Percentiles rank a stretch among this genome's conserved stretches.
Evolutionary conservation across 192 early-diverging fungal genomes (phyloP).

Genomic region (Geosiphon pyriformis): DNA sequence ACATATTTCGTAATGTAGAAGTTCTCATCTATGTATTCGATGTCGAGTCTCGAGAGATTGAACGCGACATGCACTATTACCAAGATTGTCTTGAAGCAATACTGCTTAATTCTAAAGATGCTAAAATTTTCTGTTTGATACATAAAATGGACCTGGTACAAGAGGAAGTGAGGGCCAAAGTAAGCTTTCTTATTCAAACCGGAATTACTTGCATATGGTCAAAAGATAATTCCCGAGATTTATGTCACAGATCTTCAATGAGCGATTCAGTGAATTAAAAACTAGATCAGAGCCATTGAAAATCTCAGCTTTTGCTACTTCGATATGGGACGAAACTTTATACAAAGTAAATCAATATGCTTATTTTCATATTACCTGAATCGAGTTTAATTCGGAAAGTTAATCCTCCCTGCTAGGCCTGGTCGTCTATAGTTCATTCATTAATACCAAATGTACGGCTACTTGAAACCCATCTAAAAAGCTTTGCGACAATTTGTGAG

Average conservation of each 20-base stretch:
- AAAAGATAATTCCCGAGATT: too few species aligned
- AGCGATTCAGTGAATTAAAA: constrained; percentile 59
- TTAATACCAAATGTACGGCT: constrained; percentile 88
- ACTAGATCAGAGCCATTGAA: constrained; percentile 62
- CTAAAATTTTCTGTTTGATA: constrained; percentile 91
- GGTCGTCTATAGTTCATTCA: constrained; percentile 94
- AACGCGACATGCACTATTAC: constrained; percentile 89
- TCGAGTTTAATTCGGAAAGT: constrained; percentile 27
- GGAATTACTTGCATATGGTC: not conserved
- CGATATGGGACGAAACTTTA: constrained; percentile 91
- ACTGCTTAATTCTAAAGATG: constrained; percentile 73
- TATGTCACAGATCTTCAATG: constrained; percentile 53
- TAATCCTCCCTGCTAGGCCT: constrained; percentile 60
- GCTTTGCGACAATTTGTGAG: constrained; percentile 80
- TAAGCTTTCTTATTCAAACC: constrained; percentile 25
- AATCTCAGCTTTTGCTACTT: constrained; percentile 70
- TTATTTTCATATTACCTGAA: too few species aligned
- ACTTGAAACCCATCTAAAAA: constrained; percentile 73
- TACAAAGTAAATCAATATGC: constrained; percentile 60
- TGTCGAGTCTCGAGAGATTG: constrained; percentile 83
- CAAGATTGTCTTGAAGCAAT: constrained; percentile 84
- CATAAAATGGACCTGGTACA: constrained; percentile 98
- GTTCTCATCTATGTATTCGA: constrained; percentile 99
- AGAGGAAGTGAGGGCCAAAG: constrained; percentile 62
- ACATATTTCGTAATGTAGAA: constrained; percentile 97